Evolutionary conservation across 2,329 filamentous ascomycete genomes (phyloP), one percentile per base, ranked within the genome.

Genomic region (Acarospora socialis): DNA sequence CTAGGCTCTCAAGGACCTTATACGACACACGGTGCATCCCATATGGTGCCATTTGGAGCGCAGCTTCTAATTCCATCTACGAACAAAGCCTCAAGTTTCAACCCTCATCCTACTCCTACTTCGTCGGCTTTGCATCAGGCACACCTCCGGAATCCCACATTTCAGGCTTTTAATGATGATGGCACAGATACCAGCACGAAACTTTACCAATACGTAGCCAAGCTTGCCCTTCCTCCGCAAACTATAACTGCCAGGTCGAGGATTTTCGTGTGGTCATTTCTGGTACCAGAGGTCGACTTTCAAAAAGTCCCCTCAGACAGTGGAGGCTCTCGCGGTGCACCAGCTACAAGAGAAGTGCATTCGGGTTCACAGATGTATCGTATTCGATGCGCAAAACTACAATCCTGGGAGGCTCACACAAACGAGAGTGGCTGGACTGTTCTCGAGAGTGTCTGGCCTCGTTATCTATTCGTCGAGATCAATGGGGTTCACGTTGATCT

Each of bases 381-480:
- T 10, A 46, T 92, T 14, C 75, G 81, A 7, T 78, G 79, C 46
- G 69, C 77, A 44, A 58, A 60, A 35, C 51, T 61, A 36, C 39
- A 48, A 4, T 37, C 44, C 4, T 35, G 51, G 1, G 35, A 44
- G 10, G 43, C 43, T 7, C 51, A 49, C 28, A 39, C 60, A 1
- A 41, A 50, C 3, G 61, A 72, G 22, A 48, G 59, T 5, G 53
- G 59, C 1, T 92, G 83, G 82, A 60, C 68, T 4, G 60, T 64
- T 1, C 52, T 61, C n/a, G 68, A 77, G 20, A 77, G 69, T 4
- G 48, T 53, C 14, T 94, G 83, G 84, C 81, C 83, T 0, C 60
- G 67, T 21, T 67, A 70, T 30, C 61, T 83, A 0, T 81, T 76
- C 38, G 63, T 87, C 38, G 61, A 66, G 10, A 52, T 92, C 38